Percentiles rank a stretch among this genome's conserved stretches.
Conservation (phyloP, 164 flowering plant species). For the Stephania yunnanensis region DNA sequence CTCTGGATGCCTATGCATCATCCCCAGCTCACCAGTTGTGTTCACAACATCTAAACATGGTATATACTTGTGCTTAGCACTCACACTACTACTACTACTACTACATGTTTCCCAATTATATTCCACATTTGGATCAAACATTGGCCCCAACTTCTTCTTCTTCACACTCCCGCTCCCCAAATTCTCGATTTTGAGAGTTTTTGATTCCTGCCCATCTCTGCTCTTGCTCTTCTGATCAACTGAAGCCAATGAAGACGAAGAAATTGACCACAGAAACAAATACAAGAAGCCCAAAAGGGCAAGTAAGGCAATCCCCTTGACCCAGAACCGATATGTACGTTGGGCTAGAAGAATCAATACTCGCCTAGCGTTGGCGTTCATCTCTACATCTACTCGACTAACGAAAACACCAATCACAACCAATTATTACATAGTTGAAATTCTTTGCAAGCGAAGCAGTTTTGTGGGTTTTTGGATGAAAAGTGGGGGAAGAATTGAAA, state of each 20-base stretch:
- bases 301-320: constrained; percentile 52
- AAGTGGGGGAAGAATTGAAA: neutral
- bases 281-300: constrained; percentile 73
- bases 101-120: constrained; percentile 74
- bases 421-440: too few relatives aligned
- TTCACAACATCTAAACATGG: constrained; percentile 82
- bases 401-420: too few relatives aligned
- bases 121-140: constrained; percentile 62
- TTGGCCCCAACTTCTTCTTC: constrained; percentile 51
- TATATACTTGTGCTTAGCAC: constrained; percentile 80
- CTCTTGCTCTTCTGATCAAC: constrained; percentile 24
- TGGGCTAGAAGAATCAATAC: constrained; percentile 48
- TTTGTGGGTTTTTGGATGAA: neutral
- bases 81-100: constrained; percentile 17
- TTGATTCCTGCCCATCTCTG: neutral
- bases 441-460: too few relatives aligned
- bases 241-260: constrained; percentile 52
- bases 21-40: constrained; percentile 38
- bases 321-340: constrained; percentile 59
- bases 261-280: constrained; percentile 59
- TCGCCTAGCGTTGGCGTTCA: constrained; percentile 47
- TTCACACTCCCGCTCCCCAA: constrained; percentile 21
- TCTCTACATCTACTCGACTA: constrained; percentile 9
- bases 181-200: constrained; percentile 11
- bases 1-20: constrained; percentile 61